Evolutionary conservation across 345 rosid species (phyloP), one percentile per base, ranked within the genome.

Genomic region (Eucalyptus lansdowneana): DNA sequence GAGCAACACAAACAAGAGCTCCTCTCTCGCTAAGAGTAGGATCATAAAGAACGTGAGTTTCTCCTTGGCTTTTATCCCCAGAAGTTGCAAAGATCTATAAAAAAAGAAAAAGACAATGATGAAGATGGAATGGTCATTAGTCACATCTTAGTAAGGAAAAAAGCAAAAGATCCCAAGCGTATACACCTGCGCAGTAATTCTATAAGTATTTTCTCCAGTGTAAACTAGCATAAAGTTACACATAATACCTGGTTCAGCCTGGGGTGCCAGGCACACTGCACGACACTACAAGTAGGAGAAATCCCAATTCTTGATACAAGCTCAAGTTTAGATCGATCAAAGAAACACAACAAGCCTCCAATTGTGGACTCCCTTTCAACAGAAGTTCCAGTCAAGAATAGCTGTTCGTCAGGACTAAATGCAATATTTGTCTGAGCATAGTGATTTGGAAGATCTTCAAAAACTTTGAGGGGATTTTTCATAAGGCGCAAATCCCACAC

Each of bases 401-500:
- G 94, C 89, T 96, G 95, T 92, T 97, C 99, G 42, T 96, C 97
- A 13, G 99, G 99, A 93, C 98, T 96, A 91, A 97, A 96, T 67
- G 96, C 96, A 69, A 98, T 92, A 90, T 98, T 98, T 90, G 99
- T 98, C 92, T 98, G 99, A 86, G 98, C 93, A 92, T 98, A 98
- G 92, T 95, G 58, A 91, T 96, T 98, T 22, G 97, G 98, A 50
- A 98, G 99, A 94, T 95, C 98, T 80, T 94, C 97, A 90, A 97
- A 98, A 90, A 92, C 94, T 90, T 94, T 91, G n/a, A 98, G 95
- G 60, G 98, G 90, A 83, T 91, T 93, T 91, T 96, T 97, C 95
- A 94, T 94, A 91, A 93, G 94, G 88, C 97, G 97, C 93, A 98
- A 92, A 93, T 98, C 99, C 99, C 99, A 98, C 86, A 96, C 96